Evolutionary conservation across 371 early-diverging fungal species (phyloP).

Genomic region (Mucor lusitanicus): DNA sequence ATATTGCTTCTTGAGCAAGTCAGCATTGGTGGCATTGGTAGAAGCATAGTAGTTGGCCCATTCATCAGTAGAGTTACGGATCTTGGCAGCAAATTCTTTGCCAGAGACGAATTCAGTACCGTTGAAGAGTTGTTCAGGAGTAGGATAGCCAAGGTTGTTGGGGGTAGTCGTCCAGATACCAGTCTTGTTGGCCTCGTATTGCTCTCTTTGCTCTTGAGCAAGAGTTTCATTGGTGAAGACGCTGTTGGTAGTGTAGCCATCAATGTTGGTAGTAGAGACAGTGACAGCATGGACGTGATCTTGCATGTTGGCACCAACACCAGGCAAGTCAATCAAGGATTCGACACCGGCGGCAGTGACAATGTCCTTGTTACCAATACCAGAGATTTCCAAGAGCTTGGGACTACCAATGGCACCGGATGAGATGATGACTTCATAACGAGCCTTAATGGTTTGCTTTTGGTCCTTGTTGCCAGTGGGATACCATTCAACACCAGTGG

Average conservation of each 20-base stretch:
- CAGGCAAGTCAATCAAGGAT: constrained; percentile 20
- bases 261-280: constrained; percentile 14
- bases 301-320: constrained; percentile 39
- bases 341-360: constrained; percentile 10
- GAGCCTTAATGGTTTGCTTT: constrained; percentile 17
- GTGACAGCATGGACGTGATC: constrained; percentile 32
- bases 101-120: constrained; percentile 7
- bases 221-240: constrained; percentile 10
- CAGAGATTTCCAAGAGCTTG: constrained; percentile 23
- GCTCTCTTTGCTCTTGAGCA: constrained; percentile 2
- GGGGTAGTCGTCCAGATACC: constrained; percentile 20
- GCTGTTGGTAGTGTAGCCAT: constrained; percentile 18
- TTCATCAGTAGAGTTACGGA: constrained; percentile 4
- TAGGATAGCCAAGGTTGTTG: constrained; percentile 18
- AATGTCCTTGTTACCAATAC: constrained; percentile 16
- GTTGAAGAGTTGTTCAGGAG: constrained; percentile 11
- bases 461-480: constrained; percentile 4
- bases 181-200: constrained; percentile 5
- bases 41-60: constrained; percentile 13
- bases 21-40: constrained; percentile 2
- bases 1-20: constrained; percentile 14
- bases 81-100: constrained; percentile 3
- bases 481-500: constrained; percentile 25
- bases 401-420: constrained; percentile 23
- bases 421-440: constrained; percentile 22